phyloP scores from a whole-genome alignment of 495 filamentous ascomycete species.

The Friedmanniomyces simplex region DNA sequence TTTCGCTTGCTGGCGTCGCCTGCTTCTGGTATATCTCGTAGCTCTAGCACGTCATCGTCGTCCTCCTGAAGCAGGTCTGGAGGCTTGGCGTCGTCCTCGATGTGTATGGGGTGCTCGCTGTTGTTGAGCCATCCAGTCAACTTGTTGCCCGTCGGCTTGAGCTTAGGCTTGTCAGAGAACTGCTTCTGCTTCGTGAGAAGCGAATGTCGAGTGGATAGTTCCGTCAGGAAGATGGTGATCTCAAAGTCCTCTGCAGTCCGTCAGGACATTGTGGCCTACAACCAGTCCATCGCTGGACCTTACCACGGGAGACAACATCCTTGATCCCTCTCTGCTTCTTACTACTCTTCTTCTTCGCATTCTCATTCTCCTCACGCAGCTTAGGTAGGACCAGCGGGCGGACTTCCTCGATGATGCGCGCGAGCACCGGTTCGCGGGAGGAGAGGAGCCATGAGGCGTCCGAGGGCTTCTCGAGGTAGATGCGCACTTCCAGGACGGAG shows the following conservation, averaged over 20 bases:
- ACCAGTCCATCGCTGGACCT: not conserved
- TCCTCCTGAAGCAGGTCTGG: constrained; percentile 38
- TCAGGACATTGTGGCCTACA: constrained; percentile 4
- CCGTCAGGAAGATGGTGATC: constrained; percentile 83
- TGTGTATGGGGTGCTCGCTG: constrained; percentile 31
- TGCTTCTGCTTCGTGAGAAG: constrained; percentile 74
- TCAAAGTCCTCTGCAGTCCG: constrained; percentile 76
- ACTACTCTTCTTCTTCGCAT: constrained; percentile 48
- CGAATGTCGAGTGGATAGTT: constrained; percentile 77
- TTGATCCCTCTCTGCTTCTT: constrained; percentile 43
- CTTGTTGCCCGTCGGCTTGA: constrained; percentile 48
- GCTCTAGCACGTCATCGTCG: constrained; percentile 24
- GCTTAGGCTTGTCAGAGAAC: constrained; percentile 46
- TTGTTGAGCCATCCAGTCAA: constrained; percentile 45
- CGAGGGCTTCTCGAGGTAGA: constrained; percentile 86
- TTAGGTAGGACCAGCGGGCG: constrained; percentile 81
- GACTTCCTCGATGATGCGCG: constrained; percentile 69
- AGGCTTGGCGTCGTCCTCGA: constrained; percentile 28
- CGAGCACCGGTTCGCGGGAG: constrained; percentile 59
- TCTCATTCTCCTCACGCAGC: constrained; percentile 74
- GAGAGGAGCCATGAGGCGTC: constrained; percentile 75
- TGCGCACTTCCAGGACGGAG: constrained; percentile 86
- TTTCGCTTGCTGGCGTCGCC: constrained; percentile 5
- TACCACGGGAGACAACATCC: constrained; percentile 64
- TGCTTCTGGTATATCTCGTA: constrained; percentile 27